Evolutionary conservation across 2,329 filamentous ascomycete species (phyloP), one percentile per base, ranked within the genome.

Genomic region (Diaporthe citriasiana): DNA sequence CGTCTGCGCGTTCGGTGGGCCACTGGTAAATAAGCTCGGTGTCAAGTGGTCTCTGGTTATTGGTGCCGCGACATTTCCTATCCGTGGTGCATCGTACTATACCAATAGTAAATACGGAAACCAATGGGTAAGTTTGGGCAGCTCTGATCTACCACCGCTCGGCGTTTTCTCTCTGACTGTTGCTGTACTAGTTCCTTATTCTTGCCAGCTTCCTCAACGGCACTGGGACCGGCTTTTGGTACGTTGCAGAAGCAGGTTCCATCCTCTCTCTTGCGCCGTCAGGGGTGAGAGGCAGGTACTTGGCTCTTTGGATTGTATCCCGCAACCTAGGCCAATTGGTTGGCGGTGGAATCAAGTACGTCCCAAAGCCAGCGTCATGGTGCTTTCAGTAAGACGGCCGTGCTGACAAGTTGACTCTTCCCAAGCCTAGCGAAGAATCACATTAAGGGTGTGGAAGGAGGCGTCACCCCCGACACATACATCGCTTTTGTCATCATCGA

Each of bases 231-330:
- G 85, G 85, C 1, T 85, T 84, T 55, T 87, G 85, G 85, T 87
- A 87, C 73, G 85, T 87, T 12, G 86, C 85, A 0, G 86, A 87
- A 74, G 84, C 85, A 0, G 85, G 85, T 19, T 82, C 84, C 6
- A 87, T 87, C 76, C 86, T 87, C 84, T 86, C 85, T 0, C 81
- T 87, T 27, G 85, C 86, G 0, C 86, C 86, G 5, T 82, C 85
- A 0, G 81, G 83, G 30, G 82, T 85, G 25, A 84, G 86, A 70
- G 86, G 86, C 8, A 86, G 87, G 75, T 87, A 87, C 60, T 66
- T 87, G 9, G 85, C 85, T 10, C 74, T 87, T 25, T 87, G 85
- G 85, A 87, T 87, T 59, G 85, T 87, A 35, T 82, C 85, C 25
- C 82, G 85, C 17, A 87, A 87, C 53, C 79, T 87, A 0, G 85